Conservation (phyloP, 345 rosid genomes). For the Populus pruinosa region DNA sequence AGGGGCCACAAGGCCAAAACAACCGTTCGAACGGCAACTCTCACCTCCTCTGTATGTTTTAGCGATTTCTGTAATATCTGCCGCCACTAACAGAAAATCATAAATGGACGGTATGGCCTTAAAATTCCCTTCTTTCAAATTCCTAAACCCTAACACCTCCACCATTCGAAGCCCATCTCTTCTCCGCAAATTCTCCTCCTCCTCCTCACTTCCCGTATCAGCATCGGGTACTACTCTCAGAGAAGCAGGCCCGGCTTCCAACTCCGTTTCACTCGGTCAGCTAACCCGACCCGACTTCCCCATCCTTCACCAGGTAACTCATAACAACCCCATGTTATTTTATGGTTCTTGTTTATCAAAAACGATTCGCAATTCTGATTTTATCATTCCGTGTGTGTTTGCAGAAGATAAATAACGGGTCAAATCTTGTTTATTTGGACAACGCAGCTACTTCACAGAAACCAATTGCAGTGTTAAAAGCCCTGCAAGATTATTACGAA, state of each 20-base stretch:
- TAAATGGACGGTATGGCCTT: conserved; percentile 56
- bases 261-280: conserved; percentile 69
- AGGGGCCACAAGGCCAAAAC: too few species aligned
- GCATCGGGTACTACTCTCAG: conserved; percentile 27
- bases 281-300: conserved; percentile 73
- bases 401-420: conserved; percentile 71
- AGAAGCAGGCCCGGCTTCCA: conserved; percentile 32
- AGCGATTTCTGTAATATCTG: background rate
- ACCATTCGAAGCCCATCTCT: conserved; percentile 12
- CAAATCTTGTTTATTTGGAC: conserved; percentile 83
- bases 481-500: conserved; percentile 69
- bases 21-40: background rate
- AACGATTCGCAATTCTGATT: background rate
- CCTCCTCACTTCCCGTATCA: conserved; percentile 26
- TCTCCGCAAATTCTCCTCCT: conserved; percentile 26
- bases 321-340: background rate
- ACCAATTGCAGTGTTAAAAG: conserved; percentile 64
- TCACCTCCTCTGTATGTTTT: background rate
- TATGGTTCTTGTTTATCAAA: background rate
- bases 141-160: conserved; percentile 32
- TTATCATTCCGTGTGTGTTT: background rate
- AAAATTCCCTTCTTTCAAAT: conserved; percentile 49
- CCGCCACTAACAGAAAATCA: background rate
- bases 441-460: conserved; percentile 98
- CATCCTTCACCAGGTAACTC: conserved; percentile 72